Conservation (phyloP, 75 land plant species). For the Pinus albicaulis region DNA sequence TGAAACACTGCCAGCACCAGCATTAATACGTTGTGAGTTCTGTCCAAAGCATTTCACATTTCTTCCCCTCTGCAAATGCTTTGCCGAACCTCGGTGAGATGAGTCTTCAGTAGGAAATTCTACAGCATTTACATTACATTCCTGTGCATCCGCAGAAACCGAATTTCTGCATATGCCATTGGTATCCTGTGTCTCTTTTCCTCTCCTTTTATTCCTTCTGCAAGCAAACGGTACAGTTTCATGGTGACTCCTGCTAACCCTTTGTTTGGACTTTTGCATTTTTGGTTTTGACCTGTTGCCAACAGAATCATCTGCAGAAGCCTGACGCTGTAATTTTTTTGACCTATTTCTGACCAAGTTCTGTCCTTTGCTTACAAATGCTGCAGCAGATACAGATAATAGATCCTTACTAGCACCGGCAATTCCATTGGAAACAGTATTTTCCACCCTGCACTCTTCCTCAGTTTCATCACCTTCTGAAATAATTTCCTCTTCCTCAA, state of each 20-base stretch:
- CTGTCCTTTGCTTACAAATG: background rate
- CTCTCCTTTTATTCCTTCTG: constrained; percentile 9
- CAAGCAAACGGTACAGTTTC: background rate
- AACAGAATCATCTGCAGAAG: background rate
- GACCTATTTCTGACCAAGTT: background rate
- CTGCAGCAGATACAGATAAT: background rate
- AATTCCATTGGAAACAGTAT: background rate
- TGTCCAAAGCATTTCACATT: background rate
- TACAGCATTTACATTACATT: constrained; percentile 2
- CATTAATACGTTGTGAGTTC: background rate
- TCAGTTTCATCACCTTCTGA: constrained; percentile 10
- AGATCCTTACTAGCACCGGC: background rate
- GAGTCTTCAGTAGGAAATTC: background rate
- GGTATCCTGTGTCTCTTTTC: background rate
- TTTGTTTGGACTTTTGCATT: background rate
- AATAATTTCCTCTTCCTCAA: constrained; percentile 11
- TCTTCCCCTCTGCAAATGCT: background rate
- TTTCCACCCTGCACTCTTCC: background rate
- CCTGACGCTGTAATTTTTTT: background rate
- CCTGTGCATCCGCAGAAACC: background rate
- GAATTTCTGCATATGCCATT: background rate
- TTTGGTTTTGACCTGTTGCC: background rate
- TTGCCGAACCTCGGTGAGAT: background rate
- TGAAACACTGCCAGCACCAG: background rate
- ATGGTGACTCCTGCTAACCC: background rate